phyloP scores from a whole-genome alignment of 176 grass and related monocot genomes.

The Triticum aestivum region DNA sequence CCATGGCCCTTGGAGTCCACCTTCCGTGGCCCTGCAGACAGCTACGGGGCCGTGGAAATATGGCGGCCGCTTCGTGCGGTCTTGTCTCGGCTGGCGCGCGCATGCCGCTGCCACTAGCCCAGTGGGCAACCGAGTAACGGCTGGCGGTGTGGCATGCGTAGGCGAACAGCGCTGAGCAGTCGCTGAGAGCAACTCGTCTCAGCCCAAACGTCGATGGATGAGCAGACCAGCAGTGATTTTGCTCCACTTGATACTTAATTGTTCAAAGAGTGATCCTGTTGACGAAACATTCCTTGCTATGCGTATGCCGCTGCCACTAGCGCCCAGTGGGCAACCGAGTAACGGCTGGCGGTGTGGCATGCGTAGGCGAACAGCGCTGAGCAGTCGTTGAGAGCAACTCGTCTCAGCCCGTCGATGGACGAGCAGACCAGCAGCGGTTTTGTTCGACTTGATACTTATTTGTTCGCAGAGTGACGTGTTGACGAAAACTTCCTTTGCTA shows the following conservation, averaged over 20 bases:
- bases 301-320: neutral
- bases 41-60: neutral
- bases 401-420: neutral
- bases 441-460: too few species aligned
- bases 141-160: neutral
- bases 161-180: neutral
- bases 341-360: neutral
- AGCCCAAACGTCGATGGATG: too few species aligned
- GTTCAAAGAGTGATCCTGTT: too few species aligned
- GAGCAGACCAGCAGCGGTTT: too few species aligned
- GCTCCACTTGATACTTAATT: too few species aligned
- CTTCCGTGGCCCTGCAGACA: neutral
- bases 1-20: neutral
- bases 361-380: neutral
- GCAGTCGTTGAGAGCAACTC: neutral
- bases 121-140: neutral
- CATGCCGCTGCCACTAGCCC: neutral
- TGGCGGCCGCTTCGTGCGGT: neutral
- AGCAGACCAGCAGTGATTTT: too few species aligned
- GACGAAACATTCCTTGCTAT: too few species aligned
- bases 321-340: neutral
- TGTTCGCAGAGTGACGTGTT: neutral
- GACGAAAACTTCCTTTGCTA: neutral
- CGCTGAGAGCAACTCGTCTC: neutral
- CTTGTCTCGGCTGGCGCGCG: neutral